phyloP scores from a whole-genome alignment of 2,329 filamentous ascomycete genomes.

The Hortaea werneckii region DNA sequence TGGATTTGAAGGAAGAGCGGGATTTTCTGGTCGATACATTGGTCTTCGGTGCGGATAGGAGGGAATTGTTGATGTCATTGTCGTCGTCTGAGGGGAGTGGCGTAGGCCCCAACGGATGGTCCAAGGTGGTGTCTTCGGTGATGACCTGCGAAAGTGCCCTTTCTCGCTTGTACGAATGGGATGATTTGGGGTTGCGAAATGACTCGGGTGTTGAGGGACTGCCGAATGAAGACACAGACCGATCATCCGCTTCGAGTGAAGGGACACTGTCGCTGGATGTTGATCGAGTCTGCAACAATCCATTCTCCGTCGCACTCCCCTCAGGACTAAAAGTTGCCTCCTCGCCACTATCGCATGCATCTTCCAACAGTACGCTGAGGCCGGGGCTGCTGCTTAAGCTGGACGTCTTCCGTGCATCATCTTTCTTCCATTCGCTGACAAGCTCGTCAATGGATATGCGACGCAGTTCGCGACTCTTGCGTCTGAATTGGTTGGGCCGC shows the following conservation, averaged over 20 bases:
- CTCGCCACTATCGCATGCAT: slow-evolving; percentile 35
- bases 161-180: slow-evolving; percentile 32
- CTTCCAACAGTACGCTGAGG: slow-evolving; percentile 47
- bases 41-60: slow-evolving; percentile 18
- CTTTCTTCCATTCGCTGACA: slow-evolving; percentile 45
- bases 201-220: slow-evolving; percentile 34
- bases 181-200: slow-evolving; percentile 23
- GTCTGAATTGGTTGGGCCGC: slow-evolving; percentile 27
- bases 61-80: slow-evolving; percentile 23
- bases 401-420: slow-evolving; percentile 25
- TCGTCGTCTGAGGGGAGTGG: slow-evolving; percentile 21
- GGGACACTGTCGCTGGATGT: slow-evolving; percentile 50
- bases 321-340: slow-evolving; percentile 17
- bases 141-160: slow-evolving; percentile 40
- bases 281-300: slow-evolving; percentile 37
- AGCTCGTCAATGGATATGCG: slow-evolving; percentile 47
- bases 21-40: slow-evolving; percentile 30
- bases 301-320: slow-evolving; percentile 33
- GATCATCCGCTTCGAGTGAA: slow-evolving; percentile 41
- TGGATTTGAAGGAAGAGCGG: slow-evolving; percentile 48
- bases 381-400: slow-evolving; percentile 23
- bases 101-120: slow-evolving; percentile 47
- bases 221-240: slow-evolving; percentile 35
- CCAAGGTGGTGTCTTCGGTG: slow-evolving; percentile 43
- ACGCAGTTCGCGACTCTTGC: slow-evolving; percentile 30